phyloP scores from a whole-genome alignment of 148 eudicot genomes.

The Cornus kousa region DNA sequence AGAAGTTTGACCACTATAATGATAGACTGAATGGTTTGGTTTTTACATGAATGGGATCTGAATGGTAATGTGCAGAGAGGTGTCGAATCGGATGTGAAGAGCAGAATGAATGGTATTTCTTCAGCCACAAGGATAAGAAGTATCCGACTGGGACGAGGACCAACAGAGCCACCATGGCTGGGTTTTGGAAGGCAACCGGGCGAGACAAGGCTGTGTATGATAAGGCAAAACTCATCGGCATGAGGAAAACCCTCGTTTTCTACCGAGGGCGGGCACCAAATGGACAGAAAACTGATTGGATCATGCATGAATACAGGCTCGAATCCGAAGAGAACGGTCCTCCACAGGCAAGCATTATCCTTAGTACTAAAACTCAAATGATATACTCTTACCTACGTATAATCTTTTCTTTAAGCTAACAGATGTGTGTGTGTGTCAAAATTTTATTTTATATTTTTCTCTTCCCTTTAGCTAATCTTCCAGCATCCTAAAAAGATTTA shows the following conservation, averaged over 20 bases:
- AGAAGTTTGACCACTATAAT: too few species aligned
- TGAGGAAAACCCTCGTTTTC: constrained; percentile 90
- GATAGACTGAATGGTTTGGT: neutral
- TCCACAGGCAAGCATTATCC: constrained; percentile 56
- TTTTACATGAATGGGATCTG: neutral
- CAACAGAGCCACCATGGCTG: constrained; percentile 81
- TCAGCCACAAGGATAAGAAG: constrained; percentile 81
- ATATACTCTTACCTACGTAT: neutral
- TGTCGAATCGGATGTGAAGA: constrained; percentile 80
- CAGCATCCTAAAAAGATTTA: neutral
- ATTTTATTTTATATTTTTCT: too few species aligned
- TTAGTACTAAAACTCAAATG: neutral
- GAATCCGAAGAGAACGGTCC: constrained; percentile 82
- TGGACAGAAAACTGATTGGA: constrained; percentile 87
- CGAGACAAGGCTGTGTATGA: constrained; percentile 78
- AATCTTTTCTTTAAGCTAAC: too few species aligned
- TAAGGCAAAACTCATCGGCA: constrained; percentile 63
- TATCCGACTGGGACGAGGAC: constrained; percentile 84
- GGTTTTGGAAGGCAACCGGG: constrained; percentile 95
- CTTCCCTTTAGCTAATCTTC: neutral
- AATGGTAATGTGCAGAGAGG: constrained; percentile 37
- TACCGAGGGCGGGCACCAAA: constrained; percentile 88
- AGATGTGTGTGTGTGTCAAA: neutral
- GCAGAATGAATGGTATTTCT: constrained; percentile 81
- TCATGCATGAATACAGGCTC: constrained; percentile 92